Base-by-base conservation (phyloP, 495 filamentous ascomycete species). In the Penicillium mononematosum region DNA sequence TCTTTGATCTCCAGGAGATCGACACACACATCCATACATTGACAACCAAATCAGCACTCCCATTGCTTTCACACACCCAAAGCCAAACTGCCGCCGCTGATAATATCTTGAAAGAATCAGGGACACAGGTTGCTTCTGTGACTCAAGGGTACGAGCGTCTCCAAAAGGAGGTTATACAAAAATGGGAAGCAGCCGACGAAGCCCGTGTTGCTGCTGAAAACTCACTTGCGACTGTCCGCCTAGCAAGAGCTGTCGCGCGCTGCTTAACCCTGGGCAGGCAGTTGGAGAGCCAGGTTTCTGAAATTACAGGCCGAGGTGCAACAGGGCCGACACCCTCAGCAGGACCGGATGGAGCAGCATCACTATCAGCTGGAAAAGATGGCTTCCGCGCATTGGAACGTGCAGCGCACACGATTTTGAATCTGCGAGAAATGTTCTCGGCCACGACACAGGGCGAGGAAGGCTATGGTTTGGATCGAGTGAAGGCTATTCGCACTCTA, bases 1-100 rank as follows among this genome's bases (percentile, higher is more conserved):
- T 98, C 17, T 99, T 99, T 72, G 94, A 99, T 73, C 83, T 95
- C 16, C 94, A 99, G 70, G 94, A 98, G 70, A 87, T 99, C 58
- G 92, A 98, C 73, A 96, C 91, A 1, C 91, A 96, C 67, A 96
- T 98, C 59, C 88, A 98, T 72, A 79, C 81, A 17, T 82, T 99
- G 24, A 96, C 92, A 44, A 94, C 90, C 46, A 85, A 86, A 62
- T 88, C 88, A 46, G 89, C 95, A 14, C 77, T 93, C 7, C 89
- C 91, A 1, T 78, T 98, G n/a, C 81, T 98, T 25, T 77, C 84
- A 17, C 82, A 96, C 73, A 94, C 91, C 25, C 79, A 83, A 57
- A 76, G 80, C 46, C 88, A 92, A 60, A 84, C 85, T 39, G 79
- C 82, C 20, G 85, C 91, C 1, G 87, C 85, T 42, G 71, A 79